Evolutionary conservation across 2,329 filamentous ascomycete genomes (phyloP), one percentile per base, ranked within the genome.

Genomic region (Penicillium sp.): DNA sequence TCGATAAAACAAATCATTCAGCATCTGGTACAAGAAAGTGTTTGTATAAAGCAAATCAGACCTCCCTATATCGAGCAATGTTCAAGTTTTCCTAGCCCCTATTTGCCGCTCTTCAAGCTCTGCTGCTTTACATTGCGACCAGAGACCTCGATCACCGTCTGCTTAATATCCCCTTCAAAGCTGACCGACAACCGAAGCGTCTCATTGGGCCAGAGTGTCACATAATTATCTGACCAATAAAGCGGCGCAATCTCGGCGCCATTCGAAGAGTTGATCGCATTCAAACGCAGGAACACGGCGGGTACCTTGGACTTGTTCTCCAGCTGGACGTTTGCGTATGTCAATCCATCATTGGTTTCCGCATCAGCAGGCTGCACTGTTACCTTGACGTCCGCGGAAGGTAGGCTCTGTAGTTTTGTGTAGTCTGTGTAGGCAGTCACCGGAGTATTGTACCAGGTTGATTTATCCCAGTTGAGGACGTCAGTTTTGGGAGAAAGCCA

Each of bases 171-270:
- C 2, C 62, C 61, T 4, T 61, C 38, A 45, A 72, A 70, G 33
- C 60, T 52, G 38, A 81, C 77, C 1, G 68, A 66, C 53, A 84
- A 22, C 8, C 70, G 73, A 6, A 86, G 48, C 55, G 74, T 81
- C 75, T 89, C 86, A 0, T 75, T 72, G 0, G 86, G 85, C 79
- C 83, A 87, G 10, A 89, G 71, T 1, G 85, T 87, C 13, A 89
- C 75, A 62, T 88, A 89, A 61, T 89, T 89, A 63, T 88, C 86
- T 0, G 81, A 82, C 85, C 86, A 89, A 22, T 77, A 75, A 0
- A 85, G 79, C 0, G 85, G 84, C 4, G 80, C 64, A 0, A 87
- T 76, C 54, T 86, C 83, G 0, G 79, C 79, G 0, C 60, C 63
- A 0, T 70, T 60, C 2, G 57, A 62, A 61, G 37, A 42, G 2